Percentiles rank a stretch among this genome's conserved stretches.
phyloP scores from a whole-genome alignment of 805 yeast species.

The Candida maesae region DNA sequence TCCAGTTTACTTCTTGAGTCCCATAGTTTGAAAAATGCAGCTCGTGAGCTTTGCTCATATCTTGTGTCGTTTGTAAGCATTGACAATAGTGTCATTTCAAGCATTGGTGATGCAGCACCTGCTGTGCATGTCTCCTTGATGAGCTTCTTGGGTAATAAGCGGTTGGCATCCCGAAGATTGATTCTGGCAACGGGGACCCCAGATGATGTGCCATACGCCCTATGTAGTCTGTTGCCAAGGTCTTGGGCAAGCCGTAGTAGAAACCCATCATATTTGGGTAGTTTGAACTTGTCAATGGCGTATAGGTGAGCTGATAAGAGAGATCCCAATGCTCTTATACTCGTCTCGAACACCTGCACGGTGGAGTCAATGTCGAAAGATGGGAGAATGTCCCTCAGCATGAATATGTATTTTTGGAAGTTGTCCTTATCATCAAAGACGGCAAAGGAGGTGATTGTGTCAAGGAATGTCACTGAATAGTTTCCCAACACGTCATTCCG shows the following conservation, averaged over 20 bases:
- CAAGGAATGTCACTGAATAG: slow-evolving; percentile 72
- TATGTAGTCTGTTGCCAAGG: slow-evolving; percentile 64
- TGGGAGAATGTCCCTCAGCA: slow-evolving; percentile 10
- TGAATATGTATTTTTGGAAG: slow-evolving; percentile 45
- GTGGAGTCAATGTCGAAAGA: slow-evolving; percentile 43
- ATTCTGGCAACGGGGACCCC: slow-evolving; percentile 80
- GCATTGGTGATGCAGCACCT: slow-evolving; percentile 79
- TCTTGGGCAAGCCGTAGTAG: slow-evolving; percentile 70
- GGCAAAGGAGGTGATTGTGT: slow-evolving; percentile 74
- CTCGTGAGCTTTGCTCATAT: slow-evolving; percentile 59
- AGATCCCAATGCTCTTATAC: slow-evolving; percentile 82
- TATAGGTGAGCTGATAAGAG: slow-evolving; percentile 73
- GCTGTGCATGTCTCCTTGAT: slow-evolving; percentile 76
- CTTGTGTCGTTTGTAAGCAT: slow-evolving; percentile 67
- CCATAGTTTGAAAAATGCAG: slow-evolving; percentile 73
- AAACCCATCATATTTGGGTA: slow-evolving; percentile 61
- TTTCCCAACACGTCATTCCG: slow-evolving; percentile 86
- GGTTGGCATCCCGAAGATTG: slow-evolving; percentile 55
- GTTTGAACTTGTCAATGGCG: slow-evolving; percentile 38
- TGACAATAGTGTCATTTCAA: slow-evolving; percentile 77
- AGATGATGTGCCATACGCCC: slow-evolving; percentile 62
- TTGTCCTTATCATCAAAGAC: slow-evolving; percentile 60
- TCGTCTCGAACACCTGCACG: slow-evolving; percentile 85
- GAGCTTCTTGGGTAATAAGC: slow-evolving; percentile 38
- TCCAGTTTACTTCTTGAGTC: slow-evolving; percentile 53